Evolutionary conservation across 2,329 filamentous ascomycete genomes (phyloP).

Genomic region (Pseudocercospora fijiensis): DNA sequence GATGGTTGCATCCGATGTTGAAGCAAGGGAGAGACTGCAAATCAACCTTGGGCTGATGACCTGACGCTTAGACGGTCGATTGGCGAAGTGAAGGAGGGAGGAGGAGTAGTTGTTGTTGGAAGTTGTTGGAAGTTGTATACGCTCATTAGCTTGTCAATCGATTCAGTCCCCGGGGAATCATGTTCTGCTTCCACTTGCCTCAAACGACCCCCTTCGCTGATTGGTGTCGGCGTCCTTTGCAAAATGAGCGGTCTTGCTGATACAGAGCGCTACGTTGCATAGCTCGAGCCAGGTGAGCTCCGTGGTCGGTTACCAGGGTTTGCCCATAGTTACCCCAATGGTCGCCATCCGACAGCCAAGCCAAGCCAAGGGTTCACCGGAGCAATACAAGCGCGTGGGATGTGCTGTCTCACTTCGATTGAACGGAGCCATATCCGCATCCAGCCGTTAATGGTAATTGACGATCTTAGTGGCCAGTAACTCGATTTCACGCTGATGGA

Average conservation of each 20-base stretch:
- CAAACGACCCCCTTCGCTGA: background rate
- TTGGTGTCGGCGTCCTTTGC: background rate
- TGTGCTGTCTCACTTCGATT: background rate
- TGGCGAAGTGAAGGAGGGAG: slow-evolving; percentile 9
- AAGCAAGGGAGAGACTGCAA: background rate
- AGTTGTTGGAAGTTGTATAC: slow-evolving; percentile 19
- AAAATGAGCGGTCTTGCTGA: background rate
- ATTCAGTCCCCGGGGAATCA: slow-evolving; percentile 19
- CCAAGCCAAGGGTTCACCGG: background rate
- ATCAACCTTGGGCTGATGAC: slow-evolving; percentile 4
- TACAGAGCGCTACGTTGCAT: background rate
- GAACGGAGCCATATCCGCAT: background rate
- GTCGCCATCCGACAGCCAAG: background rate
- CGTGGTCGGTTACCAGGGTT: background rate
- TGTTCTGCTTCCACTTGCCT: background rate
- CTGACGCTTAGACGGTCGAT: slow-evolving; percentile 1
- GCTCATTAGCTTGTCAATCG: slow-evolving; percentile 23
- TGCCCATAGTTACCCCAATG: background rate
- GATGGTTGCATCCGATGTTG: slow-evolving; percentile 20
- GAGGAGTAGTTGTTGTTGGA: slow-evolving; percentile 9
- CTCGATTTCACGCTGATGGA: background rate
- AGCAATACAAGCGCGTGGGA: background rate
- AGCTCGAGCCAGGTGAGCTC: background rate
- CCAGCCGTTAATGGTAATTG: background rate
- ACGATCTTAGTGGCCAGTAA: background rate